Base-by-base conservation (phyloP, 2,329 filamentous ascomycete species). In the Trichoderma harzianum region DNA sequence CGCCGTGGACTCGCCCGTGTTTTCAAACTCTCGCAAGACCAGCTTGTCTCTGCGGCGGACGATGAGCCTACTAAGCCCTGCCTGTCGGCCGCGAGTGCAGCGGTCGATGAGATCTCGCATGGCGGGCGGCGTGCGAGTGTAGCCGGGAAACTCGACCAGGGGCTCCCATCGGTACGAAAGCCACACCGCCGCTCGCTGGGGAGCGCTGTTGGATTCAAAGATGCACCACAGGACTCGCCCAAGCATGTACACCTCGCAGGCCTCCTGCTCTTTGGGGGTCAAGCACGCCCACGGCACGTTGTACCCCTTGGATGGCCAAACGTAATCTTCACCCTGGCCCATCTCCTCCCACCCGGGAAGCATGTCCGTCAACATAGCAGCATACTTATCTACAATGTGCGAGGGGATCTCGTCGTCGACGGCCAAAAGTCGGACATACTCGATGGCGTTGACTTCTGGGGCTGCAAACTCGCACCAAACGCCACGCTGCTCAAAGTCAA, bases 401-500 rank as follows among this genome's bases (percentile, higher is more conserved):
- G 79, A 74, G 0, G 84, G 80, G 12, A 87, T 82, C 12, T 82
- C 78, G n/a, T 86, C 83, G 68, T 87, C 84, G 39, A 81, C 80
- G 34, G 86, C 86, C 47, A 90, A 77, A 18, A 88, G 78, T n/a
- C 86, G 85, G 18, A 89, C 76, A 74, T 88, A 89, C 74, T 90
- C 88, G 62, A 90, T 80, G 32, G 85, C 85, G 76, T 89, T 89
- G 73, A 90, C 84, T 76, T 90, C 88, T 0, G 88, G 88, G 1
- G 88, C 83, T 1, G 85, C 86, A 77, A 90, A 90, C 76, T 89
- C 86, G 78, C 86, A 88, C 88, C 88, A 90, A 2, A 89, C 87
- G 8, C 88, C 88, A 36, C 88, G 84, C 77, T 90, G 88, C 78
- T 90, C 88, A 75, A 90, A 89, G 73, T 90, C 88, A 5, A 90